Evolutionary conservation across 441 rosid genomes (phyloP), one percentile per base, ranked within the genome.

Genomic region (Populus hybrid): DNA sequence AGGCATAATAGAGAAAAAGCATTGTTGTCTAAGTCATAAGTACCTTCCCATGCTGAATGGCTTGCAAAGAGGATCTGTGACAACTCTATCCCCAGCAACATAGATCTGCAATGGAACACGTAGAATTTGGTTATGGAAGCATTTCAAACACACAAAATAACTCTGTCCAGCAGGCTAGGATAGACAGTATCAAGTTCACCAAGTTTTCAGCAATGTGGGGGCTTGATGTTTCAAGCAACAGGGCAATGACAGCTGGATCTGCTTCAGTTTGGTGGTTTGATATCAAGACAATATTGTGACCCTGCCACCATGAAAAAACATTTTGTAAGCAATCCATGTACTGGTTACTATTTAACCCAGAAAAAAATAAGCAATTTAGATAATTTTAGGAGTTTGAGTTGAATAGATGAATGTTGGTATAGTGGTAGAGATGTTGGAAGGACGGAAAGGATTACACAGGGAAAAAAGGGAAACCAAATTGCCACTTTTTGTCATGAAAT

Each of bases 41-140:
- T 87, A 96, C 98, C 99, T 94, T 86, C 99, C 99, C 87, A 94
- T 91, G 83, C 99, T 94, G 86, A 96, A 96, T 63, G 99, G 98
- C 89, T 92, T 93, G 89, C 99, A 92, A 80, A 94, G 98, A 86
- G 98, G 94, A 87, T 96, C 99, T 61, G 96, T 89, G 66, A 96
- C 73, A 81, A 96, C 99, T 86, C 99, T 92, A 84, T 96, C 99
- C 75, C 98, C 98, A 74, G 98, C 99, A 35, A 96, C 87, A 79
- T 93, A 96, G 77, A 84, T 90, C 99, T 96, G 87, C 85, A 85
- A 76, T 77, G 36, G 77, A 59, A 73, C 68, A 78, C 32, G 46
- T 38, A 80, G 50, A 73, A 65, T 70, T 77, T 74, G 82, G 77
- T 84, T 74, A 83, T 34, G 69, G 61, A 79, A 73, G 67, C 24